A percentile compares a stretch with the other conserved stretches of the same genome.
phyloP scores from a whole-genome alignment of 1,284 basidiomycete genomes.

The Apiotrichum siamense region DNA sequence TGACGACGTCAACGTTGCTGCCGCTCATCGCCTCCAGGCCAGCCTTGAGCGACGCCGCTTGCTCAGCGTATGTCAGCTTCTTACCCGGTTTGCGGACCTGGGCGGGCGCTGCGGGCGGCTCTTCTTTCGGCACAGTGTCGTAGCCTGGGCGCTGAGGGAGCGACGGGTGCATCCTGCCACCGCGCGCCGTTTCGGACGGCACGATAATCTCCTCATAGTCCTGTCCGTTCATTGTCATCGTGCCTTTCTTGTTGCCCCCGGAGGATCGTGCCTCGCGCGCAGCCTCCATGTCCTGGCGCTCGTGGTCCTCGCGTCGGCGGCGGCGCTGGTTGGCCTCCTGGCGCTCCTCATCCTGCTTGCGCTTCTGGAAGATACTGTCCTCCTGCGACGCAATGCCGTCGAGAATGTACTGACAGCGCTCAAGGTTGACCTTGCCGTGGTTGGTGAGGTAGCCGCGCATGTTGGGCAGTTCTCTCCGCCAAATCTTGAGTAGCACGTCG shows the following conservation, averaged over 20 bases:
- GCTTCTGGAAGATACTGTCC: constrained; percentile 88
- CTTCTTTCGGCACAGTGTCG: constrained; percentile 59
- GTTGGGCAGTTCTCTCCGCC: constrained; percentile 83
- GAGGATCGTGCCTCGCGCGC: not conserved
- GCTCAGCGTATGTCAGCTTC: constrained; percentile 23
- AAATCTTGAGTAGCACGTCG: constrained; percentile 90
- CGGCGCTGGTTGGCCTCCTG: constrained; percentile 85
- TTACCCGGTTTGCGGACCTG: constrained; percentile 15
- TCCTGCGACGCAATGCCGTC: constrained; percentile 87
- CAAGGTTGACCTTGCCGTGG: constrained; percentile 81
- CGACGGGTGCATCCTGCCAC: constrained; percentile 47
- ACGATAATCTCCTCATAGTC: constrained; percentile 45
- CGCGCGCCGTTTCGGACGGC: constrained; percentile 26
- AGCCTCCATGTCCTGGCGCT: constrained; percentile 48
- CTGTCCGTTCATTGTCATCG: constrained; percentile 46
- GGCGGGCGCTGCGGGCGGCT: constrained; percentile 3
- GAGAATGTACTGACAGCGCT: constrained; percentile 85
- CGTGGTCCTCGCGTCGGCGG: constrained; percentile 68
- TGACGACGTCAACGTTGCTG: constrained; percentile 78
- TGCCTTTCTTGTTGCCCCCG: constrained; percentile 6
- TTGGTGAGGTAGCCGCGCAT: constrained; percentile 98
- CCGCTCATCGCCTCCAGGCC: constrained; percentile 49
- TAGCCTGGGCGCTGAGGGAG: constrained; percentile 57
- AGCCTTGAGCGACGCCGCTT: constrained; percentile 50
- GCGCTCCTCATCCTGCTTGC: constrained; percentile 90